Conservation (phyloP, 805 yeast genomes). For the Starmera pachycereana region DNA sequence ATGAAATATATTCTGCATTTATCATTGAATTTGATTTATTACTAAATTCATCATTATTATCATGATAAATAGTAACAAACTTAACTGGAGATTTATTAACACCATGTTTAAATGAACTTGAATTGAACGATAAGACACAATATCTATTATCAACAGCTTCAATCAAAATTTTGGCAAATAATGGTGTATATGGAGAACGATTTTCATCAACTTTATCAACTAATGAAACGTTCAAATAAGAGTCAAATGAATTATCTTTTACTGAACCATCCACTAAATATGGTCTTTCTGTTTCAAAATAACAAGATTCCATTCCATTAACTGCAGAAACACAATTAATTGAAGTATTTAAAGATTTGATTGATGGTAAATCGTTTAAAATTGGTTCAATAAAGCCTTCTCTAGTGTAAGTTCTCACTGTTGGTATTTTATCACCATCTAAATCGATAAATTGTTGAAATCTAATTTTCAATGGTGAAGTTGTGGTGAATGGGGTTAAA, state of each 20-base stretch:
- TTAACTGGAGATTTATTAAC: conserved; percentile 47
- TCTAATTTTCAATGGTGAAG: conserved; percentile 61
- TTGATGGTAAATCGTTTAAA: conserved; percentile 54
- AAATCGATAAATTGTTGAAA: conserved; percentile 55
- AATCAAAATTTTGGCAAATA: conserved; percentile 51
- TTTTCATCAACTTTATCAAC: conserved; percentile 36
- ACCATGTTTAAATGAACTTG: conserved; percentile 22
- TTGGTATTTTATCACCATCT: conserved; percentile 18
- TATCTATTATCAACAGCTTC: conserved; percentile 50
- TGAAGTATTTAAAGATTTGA: conserved; percentile 25
- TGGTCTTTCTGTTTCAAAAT: conserved; percentile 40
- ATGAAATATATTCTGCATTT: background rate
- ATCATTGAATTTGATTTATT: conserved; percentile 2
- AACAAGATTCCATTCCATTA: conserved; percentile 45
- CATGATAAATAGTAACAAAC: conserved; percentile 42
- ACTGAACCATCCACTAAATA: conserved; percentile 30
- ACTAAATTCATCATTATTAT: conserved; percentile 10
- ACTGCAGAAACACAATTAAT: conserved; percentile 26
- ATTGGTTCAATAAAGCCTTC: conserved; percentile 35
- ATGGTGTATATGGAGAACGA: conserved; percentile 51
- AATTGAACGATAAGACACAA: conserved; percentile 53
- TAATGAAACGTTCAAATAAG: conserved; percentile 41
- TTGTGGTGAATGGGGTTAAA: conserved; percentile 47
- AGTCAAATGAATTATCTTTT: conserved; percentile 24
- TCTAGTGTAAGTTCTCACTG: conserved; percentile 41